Evolutionary conservation across 371 early-diverging fungal genomes (phyloP), one percentile per base, ranked within the genome.

Genomic region (Mucor racemosus): DNA sequence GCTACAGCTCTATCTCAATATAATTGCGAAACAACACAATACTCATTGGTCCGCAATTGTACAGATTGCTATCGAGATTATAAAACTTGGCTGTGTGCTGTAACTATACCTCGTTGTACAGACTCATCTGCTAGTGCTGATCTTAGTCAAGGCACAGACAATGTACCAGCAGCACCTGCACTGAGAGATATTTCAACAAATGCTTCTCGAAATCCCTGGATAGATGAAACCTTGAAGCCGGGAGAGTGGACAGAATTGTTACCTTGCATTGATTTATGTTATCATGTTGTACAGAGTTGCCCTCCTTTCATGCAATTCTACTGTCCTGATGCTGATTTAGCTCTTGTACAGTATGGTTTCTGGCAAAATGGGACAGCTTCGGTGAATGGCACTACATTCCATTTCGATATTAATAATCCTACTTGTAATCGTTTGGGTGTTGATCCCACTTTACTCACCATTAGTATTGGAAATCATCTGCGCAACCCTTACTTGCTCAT

Each of bases 251-350:
- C 75, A 3, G 90, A 89, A 59, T 61, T 88, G 11, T 61, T 87
- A 50, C 90, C 90, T 14, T 90, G 90, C 55, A 80, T 86, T 56
- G 87, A 88, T 72, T 76, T 90, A 14, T 90, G 90, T 59, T 88
- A 84, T 68, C 80, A 81, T 59, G 85, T 88, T 1, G 86, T 88
- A 0, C 88, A 87, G 73, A 86, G 88, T 50, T 90, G 90, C 68
- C 90, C 90, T 38, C 81, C 85, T 36, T 85, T 81, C 61, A 69
- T 90, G 60, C 76, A 82, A 31, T 90, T 90, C 68, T 75, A 58
- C 15, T 90, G 90, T 62, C 90, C 90, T 8, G 62, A 59, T 14
- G 83, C 78, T 50, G 85, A 87, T 64, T 68, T 87, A 48, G 84
- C 77, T 5, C 36, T 63, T 6, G 56, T 74, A 0, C 83, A 82